A percentile compares a stretch with the other conserved stretches of the same genome.
Evolutionary conservation across 1,139 yeast genomes (phyloP).

Genomic region (Candida dubliniensis): DNA sequence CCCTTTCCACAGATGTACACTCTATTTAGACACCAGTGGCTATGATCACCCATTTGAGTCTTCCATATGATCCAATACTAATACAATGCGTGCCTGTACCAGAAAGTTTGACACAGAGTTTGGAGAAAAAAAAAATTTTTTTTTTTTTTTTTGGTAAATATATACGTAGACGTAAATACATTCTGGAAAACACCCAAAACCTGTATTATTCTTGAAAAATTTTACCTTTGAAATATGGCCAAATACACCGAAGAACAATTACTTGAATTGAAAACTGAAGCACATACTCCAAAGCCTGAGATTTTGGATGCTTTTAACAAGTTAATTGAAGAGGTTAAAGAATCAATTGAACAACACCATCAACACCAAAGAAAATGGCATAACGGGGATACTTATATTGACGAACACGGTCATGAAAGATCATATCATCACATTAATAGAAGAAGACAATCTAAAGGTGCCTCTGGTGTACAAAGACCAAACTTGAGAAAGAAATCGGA

Average conservation of each 20-base stretch:
- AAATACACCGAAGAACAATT: constrained; percentile 75
- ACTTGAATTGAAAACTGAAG: constrained; percentile 54
- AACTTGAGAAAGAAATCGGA: constrained; percentile 59
- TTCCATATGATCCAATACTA: too few species aligned
- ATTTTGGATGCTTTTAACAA: constrained; percentile 65
- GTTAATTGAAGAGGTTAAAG: constrained; percentile 64
- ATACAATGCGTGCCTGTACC: too few species aligned
- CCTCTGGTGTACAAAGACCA: constrained; percentile 44
- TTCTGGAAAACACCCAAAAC: too few species aligned
- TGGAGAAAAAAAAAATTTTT: background rate
- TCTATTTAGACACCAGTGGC: too few species aligned
- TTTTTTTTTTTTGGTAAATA: background rate
- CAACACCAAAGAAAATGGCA: constrained; percentile 33
- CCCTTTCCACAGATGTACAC: too few species aligned
- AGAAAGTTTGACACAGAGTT: too few species aligned
- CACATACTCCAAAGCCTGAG: constrained; percentile 58
- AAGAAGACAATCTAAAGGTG: constrained; percentile 57
- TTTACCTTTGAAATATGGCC: constrained; percentile 32
- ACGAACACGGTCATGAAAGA: constrained; percentile 50
- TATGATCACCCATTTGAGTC: too few species aligned
- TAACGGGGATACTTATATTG: constrained; percentile 51
- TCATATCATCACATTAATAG: constrained; percentile 52
- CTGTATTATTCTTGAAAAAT: too few species aligned
- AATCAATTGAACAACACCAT: constrained; percentile 27
- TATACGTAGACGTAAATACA: too few species aligned